A percentile compares a stretch with the other conserved stretches of the same genome.
phyloP scores from a whole-genome alignment of 2,329 filamentous ascomycete species.

The Alternaria metachromatica region DNA sequence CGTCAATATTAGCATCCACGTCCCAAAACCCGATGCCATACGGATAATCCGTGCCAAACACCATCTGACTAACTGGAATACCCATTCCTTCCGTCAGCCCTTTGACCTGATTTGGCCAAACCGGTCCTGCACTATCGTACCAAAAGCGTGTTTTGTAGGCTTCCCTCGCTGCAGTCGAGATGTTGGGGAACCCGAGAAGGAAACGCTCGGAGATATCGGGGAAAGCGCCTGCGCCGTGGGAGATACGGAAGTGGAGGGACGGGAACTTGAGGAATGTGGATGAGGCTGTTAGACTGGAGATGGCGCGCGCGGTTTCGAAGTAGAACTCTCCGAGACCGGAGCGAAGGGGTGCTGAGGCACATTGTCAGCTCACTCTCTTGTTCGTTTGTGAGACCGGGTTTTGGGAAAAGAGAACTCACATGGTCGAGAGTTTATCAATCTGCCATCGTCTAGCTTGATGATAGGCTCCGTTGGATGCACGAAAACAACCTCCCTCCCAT shows the following conservation, averaged over 20 bases:
- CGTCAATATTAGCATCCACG: slow-evolving; percentile 40
- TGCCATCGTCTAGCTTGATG: slow-evolving; percentile 34
- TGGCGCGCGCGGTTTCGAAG: slow-evolving; percentile 46
- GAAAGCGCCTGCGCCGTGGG: slow-evolving; percentile 47
- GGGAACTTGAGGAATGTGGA: slow-evolving; percentile 38
- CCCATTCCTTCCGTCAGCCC: slow-evolving; percentile 43
- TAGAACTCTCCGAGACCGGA: slow-evolving; percentile 48
- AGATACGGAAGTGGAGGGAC: slow-evolving; percentile 42
- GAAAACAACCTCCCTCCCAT: slow-evolving; percentile 40
- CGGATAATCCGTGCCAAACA: slow-evolving; percentile 50
- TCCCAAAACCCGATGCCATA: slow-evolving; percentile 50
- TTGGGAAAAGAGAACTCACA: slow-evolving; percentile 28
- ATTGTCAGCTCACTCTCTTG: background rate
- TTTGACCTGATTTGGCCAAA: slow-evolving; percentile 46
- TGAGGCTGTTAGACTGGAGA: slow-evolving; percentile 42
- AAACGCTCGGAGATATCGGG: slow-evolving; percentile 46
- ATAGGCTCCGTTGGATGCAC: slow-evolving; percentile 47
- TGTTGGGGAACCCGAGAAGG: slow-evolving; percentile 38
- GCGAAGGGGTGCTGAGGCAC: slow-evolving; percentile 37
- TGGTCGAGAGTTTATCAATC: slow-evolving; percentile 35
- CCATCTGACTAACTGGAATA: slow-evolving; percentile 38
- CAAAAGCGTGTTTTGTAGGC: slow-evolving; percentile 42
- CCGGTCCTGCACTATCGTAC: slow-evolving; percentile 49
- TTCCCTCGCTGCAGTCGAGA: slow-evolving; percentile 32
- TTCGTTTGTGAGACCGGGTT: background rate